Percentiles rank a stretch among this genome's conserved stretches.
Evolutionary conservation across 805 yeast genomes (phyloP).

Genomic region (Pichia phayaonensis): DNA sequence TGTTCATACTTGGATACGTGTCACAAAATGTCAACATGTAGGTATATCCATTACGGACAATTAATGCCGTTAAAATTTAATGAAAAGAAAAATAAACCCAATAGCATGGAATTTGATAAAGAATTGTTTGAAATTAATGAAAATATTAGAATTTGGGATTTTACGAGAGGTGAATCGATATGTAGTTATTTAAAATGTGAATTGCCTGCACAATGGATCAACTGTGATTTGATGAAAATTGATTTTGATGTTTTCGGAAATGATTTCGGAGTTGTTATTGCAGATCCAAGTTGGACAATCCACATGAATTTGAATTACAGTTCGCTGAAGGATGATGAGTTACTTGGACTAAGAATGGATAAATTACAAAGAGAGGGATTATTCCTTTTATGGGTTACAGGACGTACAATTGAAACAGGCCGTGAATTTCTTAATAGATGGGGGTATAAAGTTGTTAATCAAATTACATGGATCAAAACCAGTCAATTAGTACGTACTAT

Average conservation of each 20-base stretch:
- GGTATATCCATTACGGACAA: slow-evolving; percentile 71
- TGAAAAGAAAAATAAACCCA: background rate
- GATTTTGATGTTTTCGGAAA: slow-evolving; percentile 69
- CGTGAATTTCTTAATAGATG: slow-evolving; percentile 65
- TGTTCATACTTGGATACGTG: slow-evolving; percentile 94
- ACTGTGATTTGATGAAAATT: slow-evolving; percentile 70
- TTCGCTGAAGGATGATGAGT: slow-evolving; percentile 69
- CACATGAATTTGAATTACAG: slow-evolving; percentile 80
- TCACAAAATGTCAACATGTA: slow-evolving; percentile 72
- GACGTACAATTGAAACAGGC: slow-evolving; percentile 86
- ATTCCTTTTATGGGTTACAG: slow-evolving; percentile 88
- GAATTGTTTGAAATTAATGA: slow-evolving; percentile 12
- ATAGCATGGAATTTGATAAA: slow-evolving; percentile 1
- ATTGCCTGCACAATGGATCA: slow-evolving; percentile 74
- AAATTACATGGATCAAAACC: slow-evolving; percentile 83
- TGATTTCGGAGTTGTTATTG: slow-evolving; percentile 68
- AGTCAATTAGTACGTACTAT: slow-evolving; percentile 84
- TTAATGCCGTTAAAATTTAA: slow-evolving; percentile 31
- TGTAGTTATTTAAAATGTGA: slow-evolving; percentile 19
- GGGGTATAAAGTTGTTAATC: slow-evolving; percentile 79
- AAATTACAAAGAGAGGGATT: slow-evolving; percentile 78
- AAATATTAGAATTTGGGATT: slow-evolving; percentile 29
- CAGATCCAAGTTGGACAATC: slow-evolving; percentile 96
- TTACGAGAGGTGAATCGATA: slow-evolving; percentile 41
- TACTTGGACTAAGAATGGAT: slow-evolving; percentile 57